These are phyloP conservation scores for Setaria viridis DNA, from an alignment of 202 grass and related monocot genomes.

Conservation along the genomic window DNA sequence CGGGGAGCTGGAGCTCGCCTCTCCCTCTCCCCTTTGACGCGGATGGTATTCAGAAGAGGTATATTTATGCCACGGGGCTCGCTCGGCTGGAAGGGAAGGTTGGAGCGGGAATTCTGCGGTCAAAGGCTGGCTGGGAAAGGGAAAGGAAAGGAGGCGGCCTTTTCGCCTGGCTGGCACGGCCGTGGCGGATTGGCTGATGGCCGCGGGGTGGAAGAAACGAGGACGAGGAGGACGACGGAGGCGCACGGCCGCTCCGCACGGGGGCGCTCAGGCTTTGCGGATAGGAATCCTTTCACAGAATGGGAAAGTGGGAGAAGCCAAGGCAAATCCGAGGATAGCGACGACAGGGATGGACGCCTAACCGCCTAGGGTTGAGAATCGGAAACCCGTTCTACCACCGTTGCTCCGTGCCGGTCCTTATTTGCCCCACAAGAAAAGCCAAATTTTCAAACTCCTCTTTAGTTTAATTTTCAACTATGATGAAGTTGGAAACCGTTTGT, in stretches of 20 bases:
- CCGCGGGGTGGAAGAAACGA: constrained; percentile 37
- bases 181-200: constrained; percentile 45
- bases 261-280: not conserved
- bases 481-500: not conserved
- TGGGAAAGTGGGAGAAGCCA: not conserved
- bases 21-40: not conserved
- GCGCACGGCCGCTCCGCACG: not conserved
- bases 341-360: not conserved
- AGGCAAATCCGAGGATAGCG: not conserved
- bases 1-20: constrained; percentile 8
- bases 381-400: not conserved
- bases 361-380: not conserved
- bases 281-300: constrained; percentile 26
- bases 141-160: constrained; percentile 37
- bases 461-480: not conserved
- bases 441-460: not conserved
- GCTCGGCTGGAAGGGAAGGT: constrained; percentile 3
- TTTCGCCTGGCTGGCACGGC: constrained; percentile 42
- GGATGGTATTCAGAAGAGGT: constrained; percentile 2
- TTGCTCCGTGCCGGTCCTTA: not conserved
- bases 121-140: constrained; percentile 40
- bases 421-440: not conserved
- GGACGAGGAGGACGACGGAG: not conserved
- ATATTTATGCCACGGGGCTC: constrained; percentile 40
- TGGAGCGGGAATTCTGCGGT: constrained; percentile 36